Conservation (phyloP, 148 eudicot species). For the Drosera capensis region DNA sequence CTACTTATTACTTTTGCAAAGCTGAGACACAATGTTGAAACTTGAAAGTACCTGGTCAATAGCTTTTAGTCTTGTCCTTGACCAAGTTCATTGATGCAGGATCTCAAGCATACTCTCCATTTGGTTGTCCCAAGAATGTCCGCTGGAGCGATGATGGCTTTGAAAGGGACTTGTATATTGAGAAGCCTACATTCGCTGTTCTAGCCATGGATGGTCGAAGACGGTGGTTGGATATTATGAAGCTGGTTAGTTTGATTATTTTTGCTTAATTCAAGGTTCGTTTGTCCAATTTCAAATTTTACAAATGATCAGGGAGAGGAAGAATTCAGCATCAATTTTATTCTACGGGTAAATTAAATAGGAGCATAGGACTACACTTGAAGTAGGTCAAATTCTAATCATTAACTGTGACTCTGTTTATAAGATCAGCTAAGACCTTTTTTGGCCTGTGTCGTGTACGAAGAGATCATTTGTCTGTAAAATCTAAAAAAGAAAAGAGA, state of each 20-base stretch:
- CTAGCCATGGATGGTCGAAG: conserved; percentile 95
- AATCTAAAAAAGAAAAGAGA: too few relatives aligned
- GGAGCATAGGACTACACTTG: too few relatives aligned
- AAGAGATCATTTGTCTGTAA: too few relatives aligned
- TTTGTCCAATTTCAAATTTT: background rate
- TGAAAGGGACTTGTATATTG: conserved; percentile 82
- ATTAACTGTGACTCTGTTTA: too few relatives aligned
- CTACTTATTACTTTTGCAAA: background rate
- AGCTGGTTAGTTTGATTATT: conserved; percentile 54
- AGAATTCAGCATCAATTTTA: too few relatives aligned
- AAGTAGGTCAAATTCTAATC: too few relatives aligned
- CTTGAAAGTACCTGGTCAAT: background rate
- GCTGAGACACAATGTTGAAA: background rate
- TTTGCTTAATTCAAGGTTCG: conserved; percentile 3
- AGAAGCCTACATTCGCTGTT: conserved; percentile 59
- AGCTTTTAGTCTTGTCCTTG: background rate
- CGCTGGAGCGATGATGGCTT: conserved; percentile 70
- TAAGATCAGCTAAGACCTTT: too few relatives aligned
- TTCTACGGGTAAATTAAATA: too few relatives aligned
- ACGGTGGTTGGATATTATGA: conserved; percentile 90
- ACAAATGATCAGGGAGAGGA: too few relatives aligned
- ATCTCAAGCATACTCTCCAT: conserved; percentile 13
- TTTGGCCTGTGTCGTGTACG: too few relatives aligned
- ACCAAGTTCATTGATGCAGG: conserved; percentile 16
- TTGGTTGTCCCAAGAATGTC: conserved; percentile 56